Conservation (phyloP, 768 basidiomycete genomes). For the Rhodotorula sphaerocarpa region DNA sequence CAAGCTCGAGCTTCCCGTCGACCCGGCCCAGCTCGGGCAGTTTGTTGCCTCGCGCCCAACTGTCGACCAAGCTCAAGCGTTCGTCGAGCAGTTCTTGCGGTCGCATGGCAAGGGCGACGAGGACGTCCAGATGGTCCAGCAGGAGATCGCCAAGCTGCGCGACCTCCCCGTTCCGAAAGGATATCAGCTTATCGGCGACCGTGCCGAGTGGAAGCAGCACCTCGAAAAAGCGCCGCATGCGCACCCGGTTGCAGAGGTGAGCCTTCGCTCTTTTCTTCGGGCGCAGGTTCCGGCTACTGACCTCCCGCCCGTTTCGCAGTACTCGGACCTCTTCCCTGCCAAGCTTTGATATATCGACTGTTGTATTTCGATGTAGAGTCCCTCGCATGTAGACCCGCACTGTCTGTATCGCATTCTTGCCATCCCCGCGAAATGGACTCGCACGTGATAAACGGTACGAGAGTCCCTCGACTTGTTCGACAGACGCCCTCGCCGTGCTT, state of each 20-base stretch:
- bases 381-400: not conserved
- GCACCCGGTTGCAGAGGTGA: slow-evolving; percentile 21
- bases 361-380: too few species aligned
- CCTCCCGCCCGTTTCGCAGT: not conserved
- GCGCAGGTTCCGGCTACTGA: not conserved
- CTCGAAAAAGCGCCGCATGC: slow-evolving; percentile 21
- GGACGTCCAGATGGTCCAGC: slow-evolving; percentile 50
- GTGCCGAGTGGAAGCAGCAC: slow-evolving; percentile 11
- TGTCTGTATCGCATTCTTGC: not conserved
- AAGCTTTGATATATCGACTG: not conserved
- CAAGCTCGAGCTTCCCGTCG: slow-evolving; percentile 50
- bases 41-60: slow-evolving; percentile 53
- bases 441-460: too few species aligned
- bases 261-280: not conserved
- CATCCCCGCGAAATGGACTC: too few species aligned
- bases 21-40: slow-evolving; percentile 52
- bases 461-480: too few species aligned
- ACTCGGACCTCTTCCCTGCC: slow-evolving; percentile 25
- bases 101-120: slow-evolving; percentile 44
- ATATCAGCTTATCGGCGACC: slow-evolving; percentile 14
- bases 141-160: slow-evolving; percentile 54
- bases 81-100: slow-evolving; percentile 52
- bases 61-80: slow-evolving; percentile 55
- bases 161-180: slow-evolving; percentile 47
- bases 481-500: too few species aligned